phyloP scores from a whole-genome alignment of 116 monocot genomes.

The Phalaenopsis hybrid region DNA sequence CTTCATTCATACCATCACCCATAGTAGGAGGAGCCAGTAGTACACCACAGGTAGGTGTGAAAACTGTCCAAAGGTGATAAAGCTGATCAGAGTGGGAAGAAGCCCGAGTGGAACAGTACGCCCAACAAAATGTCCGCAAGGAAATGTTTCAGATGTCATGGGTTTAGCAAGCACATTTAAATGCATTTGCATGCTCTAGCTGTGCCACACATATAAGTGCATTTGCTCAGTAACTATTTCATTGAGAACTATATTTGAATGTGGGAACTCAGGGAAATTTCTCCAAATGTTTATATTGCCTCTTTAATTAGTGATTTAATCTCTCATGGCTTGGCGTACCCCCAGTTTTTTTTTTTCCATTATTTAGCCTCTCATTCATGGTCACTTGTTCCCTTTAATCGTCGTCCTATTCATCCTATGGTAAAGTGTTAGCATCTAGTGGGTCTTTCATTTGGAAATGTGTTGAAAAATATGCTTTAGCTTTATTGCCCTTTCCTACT shows the following conservation, averaged over 20 bases:
- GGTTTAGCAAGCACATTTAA: not conserved
- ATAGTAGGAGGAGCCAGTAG: too few relatives aligned
- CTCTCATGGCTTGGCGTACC: not conserved
- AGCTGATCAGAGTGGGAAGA: too few relatives aligned
- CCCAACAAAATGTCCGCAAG: too few relatives aligned
- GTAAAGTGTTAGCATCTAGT: not conserved
- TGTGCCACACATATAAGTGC: not conserved
- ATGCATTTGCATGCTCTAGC: not conserved
- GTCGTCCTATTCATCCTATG: not conserved
- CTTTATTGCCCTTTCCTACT: not conserved
- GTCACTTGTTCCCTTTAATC: too few relatives aligned
- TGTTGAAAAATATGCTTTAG: not conserved
- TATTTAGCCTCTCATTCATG: too few relatives aligned
- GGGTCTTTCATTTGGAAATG: not conserved
- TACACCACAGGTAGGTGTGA: too few relatives aligned
- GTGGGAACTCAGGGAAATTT: not conserved
- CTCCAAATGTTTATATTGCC: not conserved
- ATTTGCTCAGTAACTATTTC: not conserved
- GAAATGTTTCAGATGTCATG: too few relatives aligned
- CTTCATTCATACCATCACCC: too few relatives aligned
- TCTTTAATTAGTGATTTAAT: not conserved
- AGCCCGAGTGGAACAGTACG: too few relatives aligned
- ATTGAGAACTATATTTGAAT: not conserved
- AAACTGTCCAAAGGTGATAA: too few relatives aligned
- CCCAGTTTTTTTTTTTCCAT: too few relatives aligned